Evolutionary conservation across 306 rosid species (phyloP).

Genomic region (Acacia confusa): DNA sequence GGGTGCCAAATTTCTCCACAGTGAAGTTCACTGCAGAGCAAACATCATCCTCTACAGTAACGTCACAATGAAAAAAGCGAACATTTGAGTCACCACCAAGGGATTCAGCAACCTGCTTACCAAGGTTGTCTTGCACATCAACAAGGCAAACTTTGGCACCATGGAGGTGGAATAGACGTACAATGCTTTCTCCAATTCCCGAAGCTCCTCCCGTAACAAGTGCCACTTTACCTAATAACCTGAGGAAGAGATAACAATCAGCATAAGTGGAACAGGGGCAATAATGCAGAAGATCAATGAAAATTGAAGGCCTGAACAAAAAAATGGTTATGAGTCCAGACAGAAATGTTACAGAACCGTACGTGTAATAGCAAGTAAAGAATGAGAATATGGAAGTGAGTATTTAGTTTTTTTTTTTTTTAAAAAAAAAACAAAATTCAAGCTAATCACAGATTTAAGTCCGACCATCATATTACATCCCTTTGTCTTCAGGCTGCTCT

Average conservation of each 20-base stretch:
- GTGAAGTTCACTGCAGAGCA: slow-evolving; percentile 56
- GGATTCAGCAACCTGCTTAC: slow-evolving; percentile 48
- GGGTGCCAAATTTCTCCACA: slow-evolving; percentile 59
- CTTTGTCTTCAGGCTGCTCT: not conserved
- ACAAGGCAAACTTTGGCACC: slow-evolving; percentile 85
- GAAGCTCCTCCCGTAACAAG: slow-evolving; percentile 86
- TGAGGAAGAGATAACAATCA: slow-evolving; percentile 23
- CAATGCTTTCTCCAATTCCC: slow-evolving; percentile 89
- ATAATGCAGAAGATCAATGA: not conserved
- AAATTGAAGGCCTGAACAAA: not conserved
- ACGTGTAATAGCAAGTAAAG: slow-evolving; percentile 1
- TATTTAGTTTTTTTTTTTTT: not conserved
- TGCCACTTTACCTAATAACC: slow-evolving; percentile 84
- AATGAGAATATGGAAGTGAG: not conserved
- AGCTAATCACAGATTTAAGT: not conserved
- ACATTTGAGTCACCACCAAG: slow-evolving; percentile 45
- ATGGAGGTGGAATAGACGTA: slow-evolving; percentile 60
- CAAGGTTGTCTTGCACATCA: slow-evolving; percentile 74
- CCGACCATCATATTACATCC: not conserved
- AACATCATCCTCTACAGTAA: slow-evolving; percentile 61
- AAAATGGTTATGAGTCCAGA: not conserved
- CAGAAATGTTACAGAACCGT: not conserved
- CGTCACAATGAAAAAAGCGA: slow-evolving; percentile 63
- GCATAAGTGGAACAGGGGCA: not conserved
- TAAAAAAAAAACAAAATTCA: not conserved